phyloP scores from a whole-genome alignment of 225 moss, liverwort and hornwort genomes.

The Marchantia paleacea region DNA sequence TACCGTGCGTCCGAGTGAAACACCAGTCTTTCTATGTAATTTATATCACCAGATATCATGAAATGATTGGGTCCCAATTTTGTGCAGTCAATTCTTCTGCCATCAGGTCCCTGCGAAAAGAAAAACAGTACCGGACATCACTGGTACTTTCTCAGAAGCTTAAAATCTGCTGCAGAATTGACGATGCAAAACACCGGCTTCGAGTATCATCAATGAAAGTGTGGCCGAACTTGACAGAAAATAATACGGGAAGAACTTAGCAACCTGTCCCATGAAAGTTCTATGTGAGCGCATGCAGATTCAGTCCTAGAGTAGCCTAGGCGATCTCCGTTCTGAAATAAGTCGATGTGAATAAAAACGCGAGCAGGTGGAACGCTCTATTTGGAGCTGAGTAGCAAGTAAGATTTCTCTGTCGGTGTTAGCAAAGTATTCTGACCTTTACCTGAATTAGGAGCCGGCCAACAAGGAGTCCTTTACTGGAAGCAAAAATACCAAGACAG shows the following conservation, averaged over 20 bases:
- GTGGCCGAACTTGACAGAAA: no score
- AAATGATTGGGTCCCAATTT: slow-evolving; percentile 57
- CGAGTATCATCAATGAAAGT: no score
- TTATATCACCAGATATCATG: slow-evolving; percentile 55
- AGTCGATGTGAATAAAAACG: neutral
- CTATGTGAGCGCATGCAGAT: neutral
- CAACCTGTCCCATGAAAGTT: neutral
- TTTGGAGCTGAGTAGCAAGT: neutral
- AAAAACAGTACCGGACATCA: neutral
- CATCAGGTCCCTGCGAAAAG: slow-evolving; percentile 48
- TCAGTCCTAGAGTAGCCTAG: neutral
- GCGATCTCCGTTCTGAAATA: neutral
- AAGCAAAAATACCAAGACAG: slow-evolving; percentile 82
- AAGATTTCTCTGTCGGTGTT: neutral
- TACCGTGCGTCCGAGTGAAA: slow-evolving; percentile 82
- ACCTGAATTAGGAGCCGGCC: slow-evolving; percentile 85
- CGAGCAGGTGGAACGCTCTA: neutral
- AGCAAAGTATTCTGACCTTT: neutral
- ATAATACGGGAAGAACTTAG: no score
- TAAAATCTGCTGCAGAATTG: no score
- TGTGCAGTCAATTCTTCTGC: slow-evolving; percentile 68
- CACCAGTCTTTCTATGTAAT: slow-evolving; percentile 38
- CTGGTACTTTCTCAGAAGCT: neutral
- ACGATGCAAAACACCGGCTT: neutral
- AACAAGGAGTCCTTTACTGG: slow-evolving; percentile 72